Base-by-base conservation (phyloP, 371 early-diverging fungal genomes). In the Circinella minor region DNA sequence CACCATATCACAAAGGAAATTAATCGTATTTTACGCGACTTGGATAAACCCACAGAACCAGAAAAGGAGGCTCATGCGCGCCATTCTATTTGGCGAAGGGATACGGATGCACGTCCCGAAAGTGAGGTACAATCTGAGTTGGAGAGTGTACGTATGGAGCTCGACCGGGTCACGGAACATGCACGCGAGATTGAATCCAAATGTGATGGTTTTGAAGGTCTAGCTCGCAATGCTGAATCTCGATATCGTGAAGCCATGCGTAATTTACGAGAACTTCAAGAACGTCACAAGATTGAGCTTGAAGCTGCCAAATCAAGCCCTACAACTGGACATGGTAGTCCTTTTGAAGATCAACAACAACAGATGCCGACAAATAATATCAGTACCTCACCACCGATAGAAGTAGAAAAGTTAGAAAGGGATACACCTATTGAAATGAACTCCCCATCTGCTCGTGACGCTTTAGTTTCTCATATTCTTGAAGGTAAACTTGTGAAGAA, bases 1-100 rank as follows among this genome's bases (percentile, higher is more conserved):
- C 88, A 91, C 48, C 83, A 93, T 54, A 92, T 97, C 65, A 94
- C 93, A 34, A 89, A 89, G 64, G 94, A 96, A 68, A 95, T 96
- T 73, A 94, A 96, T 68, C 87, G 93, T 67, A 92, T 93, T 63
- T 81, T 95, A 57, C 87, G 91, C 17, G 96, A 96, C 61, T 64
- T 94, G 39, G 84, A 81, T 63, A 86, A 89, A 65, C 76, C 80
- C 34, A 80, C 72, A 51, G 74, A 76, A 14, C 69, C 82, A 13
- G 87, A 84, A 20, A 65, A 75, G 46, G 65, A 49, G 37, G 68
- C 69, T 68, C 48, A 82, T 69, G 51, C 77, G 69, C 69, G 86
- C 81, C 69, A 84, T 82, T 72, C 77, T 39, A 78, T 85, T 14
- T 85, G 85, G 85, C 73, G 85, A 69, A 74, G 85, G 38, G 85